Conservation (phyloP, 176 grass and related monocot species). For the Eleusine indica region DNA sequence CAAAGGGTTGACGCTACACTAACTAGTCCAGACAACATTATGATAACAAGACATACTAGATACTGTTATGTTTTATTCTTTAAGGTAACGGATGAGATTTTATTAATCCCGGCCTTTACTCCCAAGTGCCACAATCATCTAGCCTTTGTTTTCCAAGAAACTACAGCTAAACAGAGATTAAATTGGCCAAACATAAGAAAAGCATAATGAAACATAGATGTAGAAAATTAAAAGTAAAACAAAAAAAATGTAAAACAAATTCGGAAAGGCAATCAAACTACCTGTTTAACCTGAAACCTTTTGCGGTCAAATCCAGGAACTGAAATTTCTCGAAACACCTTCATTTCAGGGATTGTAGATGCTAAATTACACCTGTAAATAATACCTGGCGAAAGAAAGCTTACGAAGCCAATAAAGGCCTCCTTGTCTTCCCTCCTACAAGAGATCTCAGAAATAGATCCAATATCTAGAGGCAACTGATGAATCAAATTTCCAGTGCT, state of each 20-base stretch:
- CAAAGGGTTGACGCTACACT: too few relatives aligned
- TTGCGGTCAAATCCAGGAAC: conserved; percentile 79
- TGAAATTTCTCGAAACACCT: conserved; percentile 78
- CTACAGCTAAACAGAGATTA: too few relatives aligned
- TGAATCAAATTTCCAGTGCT: conserved; percentile 70
- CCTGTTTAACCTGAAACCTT: conserved; percentile 84
- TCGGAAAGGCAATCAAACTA: conserved; percentile 36
- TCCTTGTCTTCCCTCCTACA: conserved; percentile 77
- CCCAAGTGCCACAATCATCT: too few relatives aligned
- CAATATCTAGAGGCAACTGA: conserved; percentile 84
- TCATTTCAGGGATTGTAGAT: conserved; percentile 71
- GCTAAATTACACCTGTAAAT: conserved; percentile 77
- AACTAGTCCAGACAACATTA: too few relatives aligned
- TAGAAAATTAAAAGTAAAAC: too few relatives aligned
- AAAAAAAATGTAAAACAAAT: not conserved
- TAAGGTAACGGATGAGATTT: too few relatives aligned
- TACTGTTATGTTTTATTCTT: not conserved
- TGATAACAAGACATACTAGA: not conserved
- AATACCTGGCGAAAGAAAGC: conserved; percentile 91
- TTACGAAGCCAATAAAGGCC: conserved; percentile 83
- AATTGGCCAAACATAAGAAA: too few relatives aligned
- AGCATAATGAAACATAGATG: too few relatives aligned
- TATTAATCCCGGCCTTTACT: too few relatives aligned
- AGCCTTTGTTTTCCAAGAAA: too few relatives aligned
- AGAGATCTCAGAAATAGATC: conserved; percentile 76